Percentiles rank a stretch among this genome's conserved stretches.
Conservation (phyloP, 2,329 filamentous ascomycete species). For the Hypoxylon sp. region DNA sequence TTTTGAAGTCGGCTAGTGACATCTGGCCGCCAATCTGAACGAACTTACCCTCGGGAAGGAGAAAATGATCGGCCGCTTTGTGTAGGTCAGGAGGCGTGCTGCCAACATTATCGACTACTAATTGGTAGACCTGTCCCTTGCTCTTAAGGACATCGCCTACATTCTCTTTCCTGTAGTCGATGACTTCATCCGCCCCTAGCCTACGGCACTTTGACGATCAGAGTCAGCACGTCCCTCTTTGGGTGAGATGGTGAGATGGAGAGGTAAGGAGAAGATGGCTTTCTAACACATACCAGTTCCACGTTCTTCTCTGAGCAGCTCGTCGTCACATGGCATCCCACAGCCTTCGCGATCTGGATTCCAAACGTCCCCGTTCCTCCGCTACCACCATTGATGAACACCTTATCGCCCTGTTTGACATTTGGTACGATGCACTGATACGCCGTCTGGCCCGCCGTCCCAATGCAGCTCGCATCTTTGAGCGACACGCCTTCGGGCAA, state of each 20-base stretch:
- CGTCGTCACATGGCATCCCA: slow-evolving; percentile 69
- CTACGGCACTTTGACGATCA: slow-evolving; percentile 55
- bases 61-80: slow-evolving; percentile 62
- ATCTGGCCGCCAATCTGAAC: slow-evolving; percentile 62
- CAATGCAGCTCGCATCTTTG: slow-evolving; percentile 57
- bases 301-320: slow-evolving; percentile 69
- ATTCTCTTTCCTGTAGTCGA: slow-evolving; percentile 68
- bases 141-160: slow-evolving; percentile 59
- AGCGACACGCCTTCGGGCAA: slow-evolving; percentile 58
- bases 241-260: not conserved
- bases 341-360: slow-evolving; percentile 72
- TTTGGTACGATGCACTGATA: slow-evolving; percentile 61
- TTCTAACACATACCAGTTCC: slow-evolving; percentile 53
- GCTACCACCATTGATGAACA: slow-evolving; percentile 74
- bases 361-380: slow-evolving; percentile 71
- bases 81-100: slow-evolving; percentile 64
- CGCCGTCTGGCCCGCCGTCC: slow-evolving; percentile 60
- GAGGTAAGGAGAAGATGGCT: too few relatives aligned
- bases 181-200: slow-evolving; percentile 72
- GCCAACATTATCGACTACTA: slow-evolving; percentile 70
- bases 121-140: slow-evolving; percentile 62
- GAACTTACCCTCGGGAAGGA: slow-evolving; percentile 62
- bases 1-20: slow-evolving; percentile 34
- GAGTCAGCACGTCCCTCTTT: not conserved
- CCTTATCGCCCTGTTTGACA: slow-evolving; percentile 61